Evolutionary conservation across 2,329 filamentous ascomycete species (phyloP).

Genomic region (Pseudopithomyces chartarum): DNA sequence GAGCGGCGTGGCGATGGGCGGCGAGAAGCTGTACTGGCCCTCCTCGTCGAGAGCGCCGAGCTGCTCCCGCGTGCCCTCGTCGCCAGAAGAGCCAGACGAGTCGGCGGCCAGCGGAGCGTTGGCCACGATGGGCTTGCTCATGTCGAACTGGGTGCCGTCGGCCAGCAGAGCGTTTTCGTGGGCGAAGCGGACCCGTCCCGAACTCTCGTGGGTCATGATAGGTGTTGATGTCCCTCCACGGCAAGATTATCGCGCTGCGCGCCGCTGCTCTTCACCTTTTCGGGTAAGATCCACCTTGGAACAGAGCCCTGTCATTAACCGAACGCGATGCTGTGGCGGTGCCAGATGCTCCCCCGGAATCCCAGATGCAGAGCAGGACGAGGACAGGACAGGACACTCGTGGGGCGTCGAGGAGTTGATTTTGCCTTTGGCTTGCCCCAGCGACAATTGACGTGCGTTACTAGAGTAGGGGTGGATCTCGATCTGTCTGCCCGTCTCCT

Average conservation of each 20-base stretch:
- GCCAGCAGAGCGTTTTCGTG: conserved; percentile 26
- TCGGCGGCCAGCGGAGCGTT: conserved; percentile 47
- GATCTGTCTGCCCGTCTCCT: neutral
- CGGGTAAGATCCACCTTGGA: conserved; percentile 9
- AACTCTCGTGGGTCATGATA: conserved; percentile 28
- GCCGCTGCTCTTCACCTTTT: conserved; percentile 5
- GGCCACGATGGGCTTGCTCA: conserved; percentile 35
- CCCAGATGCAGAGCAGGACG: too few species aligned
- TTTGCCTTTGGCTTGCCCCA: neutral
- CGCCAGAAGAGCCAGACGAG: conserved; percentile 55
- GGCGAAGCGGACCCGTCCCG: conserved; percentile 35
- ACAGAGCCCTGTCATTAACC: conserved; percentile 1
- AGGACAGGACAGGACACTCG: neutral
- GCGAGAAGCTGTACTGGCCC: conserved; percentile 46
- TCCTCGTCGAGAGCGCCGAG: conserved; percentile 51
- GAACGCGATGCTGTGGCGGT: conserved; percentile 8
- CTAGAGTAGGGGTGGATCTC: neutral
- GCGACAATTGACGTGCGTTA: neutral
- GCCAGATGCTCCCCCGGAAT: neutral
- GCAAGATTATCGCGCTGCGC: conserved; percentile 2
- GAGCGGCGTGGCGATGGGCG: conserved; percentile 39
- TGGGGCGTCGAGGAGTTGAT: neutral
- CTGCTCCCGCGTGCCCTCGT: conserved; percentile 54
- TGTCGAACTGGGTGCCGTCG: conserved; percentile 23
- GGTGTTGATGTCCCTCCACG: conserved; percentile 11